Base-by-base conservation (phyloP, 495 filamentous ascomycete genomes). In the Aspergillus wentii region DNA sequence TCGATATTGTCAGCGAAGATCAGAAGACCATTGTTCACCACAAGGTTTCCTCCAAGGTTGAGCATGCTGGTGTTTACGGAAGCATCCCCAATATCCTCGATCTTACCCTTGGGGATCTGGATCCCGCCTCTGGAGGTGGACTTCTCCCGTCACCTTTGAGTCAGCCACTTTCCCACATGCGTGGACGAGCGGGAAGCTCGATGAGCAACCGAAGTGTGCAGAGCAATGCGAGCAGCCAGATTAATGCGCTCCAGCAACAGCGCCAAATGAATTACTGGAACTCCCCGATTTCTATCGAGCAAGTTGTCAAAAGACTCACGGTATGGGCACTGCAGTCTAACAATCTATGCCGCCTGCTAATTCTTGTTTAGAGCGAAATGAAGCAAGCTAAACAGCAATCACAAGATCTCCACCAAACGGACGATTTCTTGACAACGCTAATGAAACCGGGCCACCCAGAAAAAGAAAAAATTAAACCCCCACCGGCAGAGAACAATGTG, bases 21-120 rank as follows among this genome's bases (percentile, higher is more conserved):
- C 91, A 96, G 56, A 96, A 94, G 63, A 95, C 88, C 0, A 85
- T 98, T 21, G 89, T 98, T 10, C 92, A 98, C 58, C 92, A 96
- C 62, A 98, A 98, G 53, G 92, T 98, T 17, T 88, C 89, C 5
- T 88, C 91, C 10, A 90, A 92, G 52, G 88, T 98, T 40, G 92
- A 97, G 51, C 86, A 95, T 68, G 89, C 92, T 10, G 92, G 92
- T 13, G 75, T 86, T 37, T 77, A 88, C 57, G 55, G 69, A 52
- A 62, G 72, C 54, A 55, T 68, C 8, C 84, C 76, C 38, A 88
- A 82, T 56, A 72, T 88, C 17, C 59, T 94, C 35, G 90, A 95
- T 52, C 78, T 95, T 54, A 92, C 86, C 49, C 87, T 95, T 57
- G 88, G 85, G 13, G 89, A 94, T 49, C 68, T 95, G 25, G 85